Conservation (phyloP, 2,329 filamentous ascomycete genomes). For the Elsinoe perseae region DNA sequence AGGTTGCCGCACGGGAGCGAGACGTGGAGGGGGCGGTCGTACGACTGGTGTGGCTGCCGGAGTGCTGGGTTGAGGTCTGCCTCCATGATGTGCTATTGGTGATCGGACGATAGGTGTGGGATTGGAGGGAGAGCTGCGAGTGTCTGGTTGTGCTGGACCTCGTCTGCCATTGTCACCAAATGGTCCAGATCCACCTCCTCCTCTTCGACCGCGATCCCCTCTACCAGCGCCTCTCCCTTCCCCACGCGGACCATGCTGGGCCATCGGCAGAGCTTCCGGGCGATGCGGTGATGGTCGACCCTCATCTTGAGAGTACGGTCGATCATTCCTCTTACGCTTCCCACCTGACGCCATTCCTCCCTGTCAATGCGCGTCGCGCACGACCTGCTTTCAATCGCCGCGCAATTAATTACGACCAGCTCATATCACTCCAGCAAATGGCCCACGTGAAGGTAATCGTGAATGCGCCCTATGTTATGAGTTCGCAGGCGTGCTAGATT, state of each 20-base stretch:
- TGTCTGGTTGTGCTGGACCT: constrained; percentile 15
- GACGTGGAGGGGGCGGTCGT: constrained; percentile 16
- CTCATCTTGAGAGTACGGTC: constrained; percentile 39
- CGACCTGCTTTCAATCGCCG: neutral
- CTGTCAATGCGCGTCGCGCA: constrained; percentile 19
- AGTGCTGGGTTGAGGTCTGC: constrained; percentile 16
- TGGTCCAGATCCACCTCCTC: constrained; percentile 20
- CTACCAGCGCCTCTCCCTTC: constrained; percentile 18
- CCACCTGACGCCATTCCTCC: constrained; percentile 44
- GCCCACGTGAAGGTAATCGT: too few species aligned
- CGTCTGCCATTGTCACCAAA: constrained; percentile 14
- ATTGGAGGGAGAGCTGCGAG: constrained; percentile 15
- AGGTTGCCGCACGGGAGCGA: constrained; percentile 17
- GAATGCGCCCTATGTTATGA: too few species aligned
- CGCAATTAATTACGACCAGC: neutral
- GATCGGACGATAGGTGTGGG: neutral
- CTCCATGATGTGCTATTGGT: constrained; percentile 2
- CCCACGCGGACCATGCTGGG: constrained; percentile 42
- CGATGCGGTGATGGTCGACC: constrained; percentile 44
- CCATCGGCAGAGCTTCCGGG: constrained; percentile 44
- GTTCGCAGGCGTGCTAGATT: too few species aligned
- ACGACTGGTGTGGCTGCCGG: constrained; percentile 15
- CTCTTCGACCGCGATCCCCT: constrained; percentile 20
- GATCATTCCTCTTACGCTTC: constrained; percentile 51
- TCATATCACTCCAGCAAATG: constrained; percentile 2